Conservation (phyloP, 805 yeast species). For the Saturnispora saitoi region DNA sequence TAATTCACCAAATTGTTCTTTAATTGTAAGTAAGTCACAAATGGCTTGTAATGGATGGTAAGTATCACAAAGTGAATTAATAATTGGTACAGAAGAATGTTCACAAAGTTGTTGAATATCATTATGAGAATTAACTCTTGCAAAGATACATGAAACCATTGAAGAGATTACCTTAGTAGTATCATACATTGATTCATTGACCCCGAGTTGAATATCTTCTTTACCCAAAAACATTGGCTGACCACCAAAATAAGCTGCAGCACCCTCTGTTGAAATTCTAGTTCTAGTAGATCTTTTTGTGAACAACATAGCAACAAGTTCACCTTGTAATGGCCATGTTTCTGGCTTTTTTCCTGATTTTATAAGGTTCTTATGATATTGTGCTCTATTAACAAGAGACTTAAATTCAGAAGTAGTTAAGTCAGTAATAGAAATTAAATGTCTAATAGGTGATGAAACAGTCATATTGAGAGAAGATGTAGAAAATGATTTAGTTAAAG, state of each 20-base stretch:
- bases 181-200: slow-evolving; percentile 84
- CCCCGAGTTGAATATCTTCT: slow-evolving; percentile 95
- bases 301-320: slow-evolving; percentile 74
- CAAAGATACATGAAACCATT: slow-evolving; percentile 94
- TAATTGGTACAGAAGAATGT: slow-evolving; percentile 82
- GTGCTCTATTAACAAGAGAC: slow-evolving; percentile 66
- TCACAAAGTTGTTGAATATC: slow-evolving; percentile 73
- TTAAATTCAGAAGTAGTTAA: slow-evolving; percentile 64
- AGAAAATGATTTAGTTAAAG: slow-evolving; percentile 26
- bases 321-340: slow-evolving; percentile 56
- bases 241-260: slow-evolving; percentile 86
- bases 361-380: slow-evolving; percentile 53
- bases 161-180: slow-evolving; percentile 85
- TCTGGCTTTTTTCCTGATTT: slow-evolving; percentile 41
- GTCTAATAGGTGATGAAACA: slow-evolving; percentile 38
- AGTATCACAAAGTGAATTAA: slow-evolving; percentile 86
- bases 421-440: slow-evolving; percentile 75
- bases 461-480: slow-evolving; percentile 16
- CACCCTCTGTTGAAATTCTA: slow-evolving; percentile 89
- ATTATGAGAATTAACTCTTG: slow-evolving; percentile 82
- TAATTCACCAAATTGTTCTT: slow-evolving; percentile 58
- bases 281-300: slow-evolving; percentile 93
- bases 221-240: slow-evolving; percentile 95
- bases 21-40: slow-evolving; percentile 79
- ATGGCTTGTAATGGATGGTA: slow-evolving; percentile 95